These are phyloP conservation scores for Nicotiana paniculata DNA, from an alignment of 257 asterid genomes.

Conservation along the genomic window DNA sequence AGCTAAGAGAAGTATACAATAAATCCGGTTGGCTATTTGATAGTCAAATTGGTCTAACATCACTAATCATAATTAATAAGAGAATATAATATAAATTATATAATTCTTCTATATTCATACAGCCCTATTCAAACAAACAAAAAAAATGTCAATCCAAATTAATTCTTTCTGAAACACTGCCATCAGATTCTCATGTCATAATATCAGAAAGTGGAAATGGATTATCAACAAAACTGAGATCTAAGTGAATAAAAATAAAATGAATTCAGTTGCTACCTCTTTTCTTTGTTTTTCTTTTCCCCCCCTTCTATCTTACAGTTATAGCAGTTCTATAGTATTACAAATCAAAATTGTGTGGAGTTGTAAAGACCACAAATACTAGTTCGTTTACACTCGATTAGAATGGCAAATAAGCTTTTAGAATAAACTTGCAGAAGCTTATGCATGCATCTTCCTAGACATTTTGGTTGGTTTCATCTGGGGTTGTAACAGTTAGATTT, in stretches of 20 bases:
- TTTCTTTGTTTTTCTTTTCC: background rate
- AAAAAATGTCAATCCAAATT: background rate
- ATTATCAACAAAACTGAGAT: background rate
- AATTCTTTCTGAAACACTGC: background rate
- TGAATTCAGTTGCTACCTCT: background rate
- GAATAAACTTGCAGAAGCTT: slow-evolving; percentile 17
- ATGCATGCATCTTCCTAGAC: slow-evolving; percentile 8
- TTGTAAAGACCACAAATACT: slow-evolving; percentile 25
- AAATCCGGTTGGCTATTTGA: too few species aligned
- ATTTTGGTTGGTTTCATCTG: slow-evolving; percentile 15
- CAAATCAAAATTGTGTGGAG: slow-evolving; percentile 47
- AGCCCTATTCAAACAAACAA: background rate
- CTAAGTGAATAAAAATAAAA: background rate
- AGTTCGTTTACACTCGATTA: slow-evolving; percentile 23
- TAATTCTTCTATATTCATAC: too few species aligned
- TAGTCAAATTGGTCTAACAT: too few species aligned
- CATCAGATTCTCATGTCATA: background rate
- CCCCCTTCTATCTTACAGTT: slow-evolving; percentile 33
- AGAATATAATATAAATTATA: too few species aligned
- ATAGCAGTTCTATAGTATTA: slow-evolving; percentile 35
- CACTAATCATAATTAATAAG: too few species aligned
- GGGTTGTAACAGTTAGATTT: background rate
- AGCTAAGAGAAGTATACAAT: too few species aligned
- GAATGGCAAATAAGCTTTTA: slow-evolving; percentile 18
- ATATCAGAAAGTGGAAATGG: background rate